Base-by-base conservation (phyloP, 257 asterid species). In the Jasminum sambac region DNA sequence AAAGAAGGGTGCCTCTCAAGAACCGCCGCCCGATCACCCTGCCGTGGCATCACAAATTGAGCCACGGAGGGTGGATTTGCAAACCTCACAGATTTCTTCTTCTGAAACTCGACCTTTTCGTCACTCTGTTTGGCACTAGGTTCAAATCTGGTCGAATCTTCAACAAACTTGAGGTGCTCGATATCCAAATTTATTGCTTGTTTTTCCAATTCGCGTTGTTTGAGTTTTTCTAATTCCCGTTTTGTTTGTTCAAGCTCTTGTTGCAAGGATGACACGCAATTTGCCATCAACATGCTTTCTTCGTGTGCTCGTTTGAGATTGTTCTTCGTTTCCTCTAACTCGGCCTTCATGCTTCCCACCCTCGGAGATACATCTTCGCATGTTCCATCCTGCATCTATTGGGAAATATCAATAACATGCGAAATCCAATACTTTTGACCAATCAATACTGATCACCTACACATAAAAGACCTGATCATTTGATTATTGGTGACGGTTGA, bases 1-100 rank as follows among this genome's bases (percentile, higher is more conserved):
- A 86, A 62, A 42, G 95, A 88, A 76, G 87, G 81, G 50, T 88
- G 90, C 70, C 85, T 86, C 43, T 80, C 85, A 10, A 86, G 68
- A 12, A 83, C 79, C 65, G 67, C 79, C 58, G 67, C 70, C 13
- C 25, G 72, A 63, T 44, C 11, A 21, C n/a, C 14, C 14, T 39
- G 40, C 38, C 74, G 74, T 11, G 83, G 87, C 66, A 71, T 61
- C 40, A 77, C 37, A 2, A 81, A 80, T 59, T 63, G 81, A 21
- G 71, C 68, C 24, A 73, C 41, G 34, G 78, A 66, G 0, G 86
- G 74, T 0, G 86, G 81, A 39, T 77, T 81, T 21, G 84, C 84
- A 40, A 88, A 86, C 7, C 75, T 83, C 5, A 86, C 87, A 24
- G 75, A 86, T 70, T 81, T 83, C 74, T 84, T 84, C 76, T 78